Conservation (phyloP, 164 flowering plant species). For the Magnolia officinalis region DNA sequence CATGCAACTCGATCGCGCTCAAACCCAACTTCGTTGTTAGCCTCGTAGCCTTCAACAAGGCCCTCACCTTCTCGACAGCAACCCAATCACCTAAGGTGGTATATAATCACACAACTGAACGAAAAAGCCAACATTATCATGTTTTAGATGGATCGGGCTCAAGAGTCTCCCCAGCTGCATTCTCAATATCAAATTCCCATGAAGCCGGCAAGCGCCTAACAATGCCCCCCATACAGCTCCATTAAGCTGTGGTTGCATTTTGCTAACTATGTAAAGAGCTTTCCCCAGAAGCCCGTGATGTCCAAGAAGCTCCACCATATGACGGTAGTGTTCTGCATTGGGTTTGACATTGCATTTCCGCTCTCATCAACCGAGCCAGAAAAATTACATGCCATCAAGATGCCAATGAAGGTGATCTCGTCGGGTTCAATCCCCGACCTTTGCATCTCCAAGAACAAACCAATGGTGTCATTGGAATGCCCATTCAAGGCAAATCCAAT, state of each 20-base stretch:
- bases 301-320: conserved; percentile 30
- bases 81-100: too few relatives aligned
- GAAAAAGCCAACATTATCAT: too few relatives aligned
- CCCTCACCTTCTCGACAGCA: too few relatives aligned
- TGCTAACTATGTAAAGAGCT: conserved; percentile 16
- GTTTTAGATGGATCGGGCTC: too few relatives aligned
- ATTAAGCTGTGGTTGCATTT: conserved; percentile 25
- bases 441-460: conserved; percentile 23
- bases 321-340: conserved; percentile 23
- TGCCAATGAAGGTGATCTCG: conserved; percentile 27
- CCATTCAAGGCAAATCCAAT: conserved; percentile 30
- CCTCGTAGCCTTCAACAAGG: too few relatives aligned
- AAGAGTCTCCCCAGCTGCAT: conserved; percentile 25
- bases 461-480: conserved; percentile 17
- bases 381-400: conserved; percentile 27
- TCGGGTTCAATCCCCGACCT: conserved; percentile 17
- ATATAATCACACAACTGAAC: too few relatives aligned
- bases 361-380: conserved; percentile 24
- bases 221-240: conserved; percentile 22
- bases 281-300: conserved; percentile 20
- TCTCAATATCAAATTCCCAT: conserved; percentile 34
- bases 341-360: conserved; percentile 17
- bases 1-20: too few relatives aligned
- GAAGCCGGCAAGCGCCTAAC: conserved; percentile 24
- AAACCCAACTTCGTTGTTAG: too few relatives aligned